Percentiles rank a stretch among this genome's conserved stretches.
phyloP scores from a whole-genome alignment of 2,329 filamentous ascomycete species.

The Trichoderma sp. region DNA sequence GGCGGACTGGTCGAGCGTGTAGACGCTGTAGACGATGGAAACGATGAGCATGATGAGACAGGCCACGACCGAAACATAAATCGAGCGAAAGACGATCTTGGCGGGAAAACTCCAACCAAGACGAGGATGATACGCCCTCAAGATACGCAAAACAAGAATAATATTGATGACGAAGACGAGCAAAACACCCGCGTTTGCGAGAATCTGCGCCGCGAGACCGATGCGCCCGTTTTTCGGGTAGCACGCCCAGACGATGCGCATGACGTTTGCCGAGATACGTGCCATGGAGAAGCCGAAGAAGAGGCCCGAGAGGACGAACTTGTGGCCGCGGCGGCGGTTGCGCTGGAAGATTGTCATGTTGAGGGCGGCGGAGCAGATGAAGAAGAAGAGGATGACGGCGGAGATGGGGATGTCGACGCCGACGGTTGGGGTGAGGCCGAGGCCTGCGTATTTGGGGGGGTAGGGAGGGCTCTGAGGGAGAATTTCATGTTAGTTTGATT shows the following conservation, averaged over 20 bases:
- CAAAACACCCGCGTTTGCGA: slow-evolving; percentile 71
- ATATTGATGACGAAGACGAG: slow-evolving; percentile 77
- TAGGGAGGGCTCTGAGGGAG: slow-evolving; percentile 36
- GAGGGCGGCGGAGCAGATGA: slow-evolving; percentile 48
- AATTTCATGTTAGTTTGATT: neutral
- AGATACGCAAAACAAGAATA: slow-evolving; percentile 70
- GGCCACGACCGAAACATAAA: slow-evolving; percentile 57
- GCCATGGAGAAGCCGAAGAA: slow-evolving; percentile 59
- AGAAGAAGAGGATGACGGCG: slow-evolving; percentile 60
- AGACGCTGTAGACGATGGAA: slow-evolving; percentile 62
- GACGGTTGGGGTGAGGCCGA: slow-evolving; percentile 57
- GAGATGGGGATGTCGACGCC: slow-evolving; percentile 63
- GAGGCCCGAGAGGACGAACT: slow-evolving; percentile 58
- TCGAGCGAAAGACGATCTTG: slow-evolving; percentile 50
- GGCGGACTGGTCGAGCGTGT: slow-evolving; percentile 55
- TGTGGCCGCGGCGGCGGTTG: slow-evolving; percentile 49
- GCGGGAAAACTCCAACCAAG: slow-evolving; percentile 65
- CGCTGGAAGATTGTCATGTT: slow-evolving; percentile 59
- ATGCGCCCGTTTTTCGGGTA: slow-evolving; percentile 39
- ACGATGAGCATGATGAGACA: slow-evolving; percentile 66
- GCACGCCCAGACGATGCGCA: slow-evolving; percentile 54
- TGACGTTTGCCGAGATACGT: slow-evolving; percentile 48
- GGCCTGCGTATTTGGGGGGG: slow-evolving; percentile 41
- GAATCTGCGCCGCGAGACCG: slow-evolving; percentile 61
- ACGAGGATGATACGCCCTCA: slow-evolving; percentile 68